Base-by-base conservation (phyloP, 257 asterid species). In the Petunia secreta region DNA sequence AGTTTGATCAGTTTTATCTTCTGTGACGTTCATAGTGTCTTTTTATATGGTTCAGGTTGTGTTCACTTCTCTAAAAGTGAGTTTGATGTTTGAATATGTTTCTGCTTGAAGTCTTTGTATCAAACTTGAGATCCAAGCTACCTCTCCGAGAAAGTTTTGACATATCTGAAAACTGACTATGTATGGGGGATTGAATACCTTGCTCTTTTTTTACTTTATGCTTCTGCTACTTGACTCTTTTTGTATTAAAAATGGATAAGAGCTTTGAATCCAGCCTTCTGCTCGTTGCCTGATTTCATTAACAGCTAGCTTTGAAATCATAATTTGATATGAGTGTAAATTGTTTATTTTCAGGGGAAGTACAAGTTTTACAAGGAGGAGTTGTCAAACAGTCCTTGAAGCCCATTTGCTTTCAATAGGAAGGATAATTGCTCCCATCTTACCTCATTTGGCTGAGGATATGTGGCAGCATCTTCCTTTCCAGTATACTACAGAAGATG, bases 401-500 rank as follows among this genome's bases (percentile, higher is more conserved):
- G 92, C 89, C 64, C 99, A 93, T 79, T 79, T 95, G 62, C 91
- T 90, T 75, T 87, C 97, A 75, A 57, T 93, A 37, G 91, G 88
- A 62, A 91, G 97, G 82, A 87, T 91, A 76, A 82, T 95, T 78
- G 97, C 99, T 75, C 99, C 99, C 6, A 93, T 95, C 80, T 86
- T 95, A 82, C 99, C 99, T 2, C 99, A 95, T 90, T 87, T 95
- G 85, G 97, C 99, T 0, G 99, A 95, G 84, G 99, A 95, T 77
- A 95, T 93, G 50, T 95, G 99, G 99, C 98, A 93, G 84, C 85
- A 92, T 86, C 97, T 95, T 82, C 98, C 99, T 63, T 95, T 91
- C 74, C 91, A 90, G 59, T 89, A 86, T 91, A 83, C 86, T 16
- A 73, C 86, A 1, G 94, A 86, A 57, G 93, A 91, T 84, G 98